Evolutionary conservation across 2,329 filamentous ascomycete genomes (phyloP).

Genomic region (Trichoderma sp.): DNA sequence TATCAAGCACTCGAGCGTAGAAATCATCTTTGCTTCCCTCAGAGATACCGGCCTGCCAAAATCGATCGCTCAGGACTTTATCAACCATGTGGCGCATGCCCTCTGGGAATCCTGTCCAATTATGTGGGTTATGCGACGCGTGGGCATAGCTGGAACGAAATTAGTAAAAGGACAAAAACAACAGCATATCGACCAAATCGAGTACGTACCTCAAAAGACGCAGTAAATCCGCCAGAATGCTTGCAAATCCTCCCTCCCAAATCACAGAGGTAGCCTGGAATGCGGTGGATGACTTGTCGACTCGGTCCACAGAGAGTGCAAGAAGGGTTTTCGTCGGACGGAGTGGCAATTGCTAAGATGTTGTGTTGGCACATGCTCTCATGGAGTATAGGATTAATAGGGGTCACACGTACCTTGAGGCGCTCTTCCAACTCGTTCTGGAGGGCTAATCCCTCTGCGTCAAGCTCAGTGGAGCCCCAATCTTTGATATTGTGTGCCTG

Average conservation of each 20-base stretch:
- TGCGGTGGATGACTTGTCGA: constrained; percentile 69
- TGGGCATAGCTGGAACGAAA: constrained; percentile 68
- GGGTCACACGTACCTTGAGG: constrained; percentile 52
- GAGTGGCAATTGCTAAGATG: constrained; percentile 64
- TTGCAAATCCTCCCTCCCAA: constrained; percentile 81
- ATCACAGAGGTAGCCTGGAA: constrained; percentile 74
- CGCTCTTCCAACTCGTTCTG: constrained; percentile 77
- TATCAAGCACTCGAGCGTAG: constrained; percentile 85
- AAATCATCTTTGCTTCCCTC: constrained; percentile 95
- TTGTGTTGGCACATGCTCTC: constrained; percentile 19
- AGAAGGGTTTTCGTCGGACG: constrained; percentile 87
- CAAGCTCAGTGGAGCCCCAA: constrained; percentile 76
- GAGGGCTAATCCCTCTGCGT: constrained; percentile 73
- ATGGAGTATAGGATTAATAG: too few relatives aligned
- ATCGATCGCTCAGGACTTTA: constrained; percentile 85
- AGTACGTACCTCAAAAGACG: constrained; percentile 67
- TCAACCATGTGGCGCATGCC: constrained; percentile 77
- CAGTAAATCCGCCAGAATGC: constrained; percentile 81
- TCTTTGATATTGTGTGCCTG: constrained; percentile 74
- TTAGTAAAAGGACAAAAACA: constrained; percentile 12
- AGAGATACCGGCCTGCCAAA: constrained; percentile 98
- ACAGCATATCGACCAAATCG: not conserved
- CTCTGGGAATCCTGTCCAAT: constrained; percentile 73
- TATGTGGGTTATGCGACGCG: constrained; percentile 81
- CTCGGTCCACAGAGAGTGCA: constrained; percentile 86